Conservation (phyloP, 2,329 filamentous ascomycete genomes). For the Xylaria sp. region DNA sequence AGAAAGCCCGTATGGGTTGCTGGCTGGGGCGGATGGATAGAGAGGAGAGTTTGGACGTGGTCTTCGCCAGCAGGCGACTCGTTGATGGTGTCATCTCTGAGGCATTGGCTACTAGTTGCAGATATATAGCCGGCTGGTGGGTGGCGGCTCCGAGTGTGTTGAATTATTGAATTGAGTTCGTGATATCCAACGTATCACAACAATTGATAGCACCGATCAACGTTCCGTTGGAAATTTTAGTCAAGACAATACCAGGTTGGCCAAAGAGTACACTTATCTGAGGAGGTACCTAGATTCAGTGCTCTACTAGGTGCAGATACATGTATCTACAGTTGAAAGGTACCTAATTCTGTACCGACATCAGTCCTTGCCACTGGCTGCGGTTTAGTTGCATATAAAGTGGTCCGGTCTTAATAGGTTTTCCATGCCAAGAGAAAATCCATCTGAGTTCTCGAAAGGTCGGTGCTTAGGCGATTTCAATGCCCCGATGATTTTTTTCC, state of each 20-base stretch:
- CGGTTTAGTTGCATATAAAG: constrained; percentile 9
- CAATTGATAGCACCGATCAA: neutral
- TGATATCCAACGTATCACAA: neutral
- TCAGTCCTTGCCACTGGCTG: neutral
- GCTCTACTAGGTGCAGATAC: too few species aligned
- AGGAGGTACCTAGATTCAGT: too few species aligned
- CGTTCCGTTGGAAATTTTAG: constrained; percentile 26
- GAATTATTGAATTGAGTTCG: neutral
- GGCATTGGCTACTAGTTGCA: constrained; percentile 41
- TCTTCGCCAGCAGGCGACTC: constrained; percentile 57
- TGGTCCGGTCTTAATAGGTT: neutral
- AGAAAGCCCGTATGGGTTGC: constrained; percentile 52
- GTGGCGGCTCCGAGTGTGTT: neutral
- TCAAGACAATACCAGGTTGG: constrained; percentile 1
- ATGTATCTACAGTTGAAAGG: neutral
- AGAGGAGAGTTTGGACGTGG: constrained; percentile 50
- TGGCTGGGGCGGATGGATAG: constrained; percentile 40
- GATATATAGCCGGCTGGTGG: neutral
- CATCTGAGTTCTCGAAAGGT: neutral
- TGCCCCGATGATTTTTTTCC: constrained; percentile 44
- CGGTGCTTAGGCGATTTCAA: constrained; percentile 18
- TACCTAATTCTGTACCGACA: neutral
- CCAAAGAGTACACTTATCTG: neutral
- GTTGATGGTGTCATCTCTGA: constrained; percentile 59
- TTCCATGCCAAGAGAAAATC: neutral